phyloP scores from a whole-genome alignment of 208 protist genomes.

The Blechomonas ayalai region DNA sequence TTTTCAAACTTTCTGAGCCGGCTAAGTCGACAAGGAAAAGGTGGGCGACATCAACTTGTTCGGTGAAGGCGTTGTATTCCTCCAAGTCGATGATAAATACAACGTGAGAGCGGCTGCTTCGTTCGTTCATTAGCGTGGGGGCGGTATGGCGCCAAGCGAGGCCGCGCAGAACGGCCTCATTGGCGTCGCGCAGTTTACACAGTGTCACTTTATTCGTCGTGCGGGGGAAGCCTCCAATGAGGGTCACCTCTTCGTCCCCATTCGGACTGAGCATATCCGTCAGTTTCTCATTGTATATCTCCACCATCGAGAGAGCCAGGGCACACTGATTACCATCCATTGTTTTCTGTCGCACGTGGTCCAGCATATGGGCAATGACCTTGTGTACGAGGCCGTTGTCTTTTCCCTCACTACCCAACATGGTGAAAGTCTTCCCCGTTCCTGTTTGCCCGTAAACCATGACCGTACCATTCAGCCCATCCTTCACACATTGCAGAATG shows the following conservation, averaged over 20 bases:
- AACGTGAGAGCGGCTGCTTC: slow-evolving; percentile 95
- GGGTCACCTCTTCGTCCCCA: slow-evolving; percentile 71
- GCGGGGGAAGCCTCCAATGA: slow-evolving; percentile 79
- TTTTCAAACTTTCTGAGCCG: slow-evolving; percentile 91
- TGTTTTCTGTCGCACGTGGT: slow-evolving; percentile 78
- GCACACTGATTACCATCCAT: slow-evolving; percentile 77
- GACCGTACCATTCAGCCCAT: slow-evolving; percentile 89
- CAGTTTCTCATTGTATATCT: slow-evolving; percentile 91
- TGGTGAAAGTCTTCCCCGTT: slow-evolving; percentile 95
- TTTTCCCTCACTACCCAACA: slow-evolving; percentile 73
- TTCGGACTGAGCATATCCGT: slow-evolving; percentile 86
- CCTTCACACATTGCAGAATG: slow-evolving; percentile 84
- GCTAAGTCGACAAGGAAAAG: slow-evolving; percentile 96
- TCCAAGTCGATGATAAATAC: slow-evolving; percentile 93
- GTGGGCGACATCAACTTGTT: slow-evolving; percentile 86
- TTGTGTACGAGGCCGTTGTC: slow-evolving; percentile 84
- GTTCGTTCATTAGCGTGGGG: slow-evolving; percentile 94
- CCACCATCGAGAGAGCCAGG: slow-evolving; percentile 89
- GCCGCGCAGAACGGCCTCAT: slow-evolving; percentile 60
- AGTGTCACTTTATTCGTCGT: slow-evolving; percentile 62
- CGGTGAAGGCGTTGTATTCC: slow-evolving; percentile 77
- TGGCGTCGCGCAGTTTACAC: slow-evolving; percentile 59
- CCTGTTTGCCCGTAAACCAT: slow-evolving; percentile 94
- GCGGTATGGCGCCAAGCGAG: slow-evolving; percentile 80
- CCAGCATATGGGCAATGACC: slow-evolving; percentile 88